A percentile compares a stretch with the other conserved stretches of the same genome.
These are phyloP conservation scores for Scytalidium sp. DNA, from an alignment of 2,329 filamentous ascomycete genomes.

Conservation along the genomic window DNA sequence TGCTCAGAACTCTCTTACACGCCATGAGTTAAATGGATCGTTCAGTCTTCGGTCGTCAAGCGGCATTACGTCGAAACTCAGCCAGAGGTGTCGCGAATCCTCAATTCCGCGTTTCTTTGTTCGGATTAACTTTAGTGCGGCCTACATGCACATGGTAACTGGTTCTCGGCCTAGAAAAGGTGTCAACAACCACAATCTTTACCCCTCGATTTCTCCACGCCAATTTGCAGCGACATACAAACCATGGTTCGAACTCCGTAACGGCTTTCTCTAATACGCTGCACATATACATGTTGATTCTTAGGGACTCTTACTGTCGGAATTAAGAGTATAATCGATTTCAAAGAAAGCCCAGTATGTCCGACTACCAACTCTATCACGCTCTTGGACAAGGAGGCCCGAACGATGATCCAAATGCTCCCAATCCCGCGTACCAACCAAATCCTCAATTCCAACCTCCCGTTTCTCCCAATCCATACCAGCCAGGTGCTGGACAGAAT, in stretches of 20 bases:
- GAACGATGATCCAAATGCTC: conserved; percentile 53
- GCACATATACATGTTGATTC: not conserved
- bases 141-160: conserved; percentile 3
- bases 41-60: not conserved
- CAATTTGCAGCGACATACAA: not conserved
- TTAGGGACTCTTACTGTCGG: not conserved
- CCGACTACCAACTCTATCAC: conserved; percentile 54
- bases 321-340: not conserved
- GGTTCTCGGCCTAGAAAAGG: conserved; percentile 12
- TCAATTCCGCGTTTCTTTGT: not conserved
- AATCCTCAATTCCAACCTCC: conserved; percentile 55
- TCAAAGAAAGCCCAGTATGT: conserved; percentile 36
- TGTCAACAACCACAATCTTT: conserved; percentile 14
- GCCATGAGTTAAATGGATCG: not conserved
- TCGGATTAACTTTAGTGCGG: conserved; percentile 11
- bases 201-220: not conserved
- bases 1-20: not conserved
- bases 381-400: conserved; percentile 54
- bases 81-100: not conserved
- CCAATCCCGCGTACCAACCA: conserved; percentile 45
- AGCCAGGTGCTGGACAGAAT: conserved; percentile 17
- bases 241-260: not conserved
- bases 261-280: not conserved
- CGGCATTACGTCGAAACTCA: not conserved
- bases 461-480: conserved; percentile 50